A percentile compares a stretch with the other conserved stretches of the same genome.
Conservation (phyloP, 768 basidiomycete genomes). For the Russula compacta region DNA sequence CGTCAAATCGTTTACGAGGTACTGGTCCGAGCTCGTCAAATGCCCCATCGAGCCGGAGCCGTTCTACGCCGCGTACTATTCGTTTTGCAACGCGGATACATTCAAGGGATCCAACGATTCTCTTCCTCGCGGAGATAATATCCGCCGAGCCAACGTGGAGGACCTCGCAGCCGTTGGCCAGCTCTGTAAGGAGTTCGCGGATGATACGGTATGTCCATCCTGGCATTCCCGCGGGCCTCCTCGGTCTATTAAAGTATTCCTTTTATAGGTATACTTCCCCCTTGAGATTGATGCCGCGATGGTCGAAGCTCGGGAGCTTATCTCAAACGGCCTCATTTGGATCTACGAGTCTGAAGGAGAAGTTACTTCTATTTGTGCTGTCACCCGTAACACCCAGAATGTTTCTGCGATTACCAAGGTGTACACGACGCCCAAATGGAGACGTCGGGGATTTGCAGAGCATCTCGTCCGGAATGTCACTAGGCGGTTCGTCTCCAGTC, state of each 20-base stretch:
- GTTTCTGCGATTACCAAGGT: slow-evolving; percentile 53
- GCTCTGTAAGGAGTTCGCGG: slow-evolving; percentile 44
- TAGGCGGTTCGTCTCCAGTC: slow-evolving; percentile 28
- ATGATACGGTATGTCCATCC: slow-evolving; percentile 37
- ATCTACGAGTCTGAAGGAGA: slow-evolving; percentile 37
- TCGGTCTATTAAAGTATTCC: background rate
- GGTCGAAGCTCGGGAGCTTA: slow-evolving; percentile 39
- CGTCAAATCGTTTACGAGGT: slow-evolving; percentile 34
- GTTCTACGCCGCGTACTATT: slow-evolving; percentile 43
- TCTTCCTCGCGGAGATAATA: slow-evolving; percentile 29
- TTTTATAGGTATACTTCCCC: slow-evolving; percentile 37
- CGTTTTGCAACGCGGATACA: slow-evolving; percentile 35
- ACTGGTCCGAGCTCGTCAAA: slow-evolving; percentile 38
- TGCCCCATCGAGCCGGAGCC: slow-evolving; percentile 33
- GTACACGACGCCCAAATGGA: slow-evolving; percentile 39
- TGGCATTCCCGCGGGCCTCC: background rate
- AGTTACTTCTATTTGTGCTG: slow-evolving; percentile 45
- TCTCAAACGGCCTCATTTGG: slow-evolving; percentile 43
- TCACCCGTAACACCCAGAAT: slow-evolving; percentile 40
- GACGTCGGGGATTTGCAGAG: slow-evolving; percentile 42
- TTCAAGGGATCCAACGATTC: slow-evolving; percentile 25
- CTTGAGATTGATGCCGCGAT: slow-evolving; percentile 32
- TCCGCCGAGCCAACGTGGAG: slow-evolving; percentile 30
- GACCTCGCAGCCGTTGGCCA: slow-evolving; percentile 36
- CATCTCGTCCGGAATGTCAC: slow-evolving; percentile 42